Conservation (phyloP, 2,329 filamentous ascomycete species). For the Colletotrichum ledebouriae region DNA sequence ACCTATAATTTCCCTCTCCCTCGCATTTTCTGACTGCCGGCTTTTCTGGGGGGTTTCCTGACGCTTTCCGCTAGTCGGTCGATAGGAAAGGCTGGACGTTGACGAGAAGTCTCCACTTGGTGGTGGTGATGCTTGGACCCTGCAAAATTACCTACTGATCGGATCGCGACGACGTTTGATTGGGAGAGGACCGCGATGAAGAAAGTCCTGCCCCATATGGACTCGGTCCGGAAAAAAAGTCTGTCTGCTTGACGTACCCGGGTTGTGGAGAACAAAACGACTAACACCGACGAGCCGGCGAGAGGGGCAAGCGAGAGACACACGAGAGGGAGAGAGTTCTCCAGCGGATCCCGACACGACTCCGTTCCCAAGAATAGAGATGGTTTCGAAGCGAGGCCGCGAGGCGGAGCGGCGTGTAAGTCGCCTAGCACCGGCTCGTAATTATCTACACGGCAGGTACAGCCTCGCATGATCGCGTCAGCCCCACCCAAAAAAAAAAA, state of each 20-base stretch:
- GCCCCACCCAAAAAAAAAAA: not conserved
- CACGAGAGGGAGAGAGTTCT: not conserved
- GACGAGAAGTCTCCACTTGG: not conserved
- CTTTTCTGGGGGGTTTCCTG: not conserved
- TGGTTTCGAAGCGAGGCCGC: conserved; percentile 4
- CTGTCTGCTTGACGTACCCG: not conserved
- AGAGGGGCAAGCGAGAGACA: not conserved
- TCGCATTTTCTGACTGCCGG: conserved; percentile 10
- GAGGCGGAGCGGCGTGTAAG: not conserved
- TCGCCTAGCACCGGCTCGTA: not conserved
- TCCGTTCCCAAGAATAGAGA: conserved; percentile 12
- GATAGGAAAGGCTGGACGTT: not conserved
- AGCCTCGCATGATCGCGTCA: conserved; percentile 12
- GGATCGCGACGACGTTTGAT: conserved; percentile 1
- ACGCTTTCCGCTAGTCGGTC: not conserved
- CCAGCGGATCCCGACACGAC: conserved; percentile 7
- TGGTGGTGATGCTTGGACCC: not conserved
- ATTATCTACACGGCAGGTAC: conserved; percentile 1
- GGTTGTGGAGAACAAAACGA: not conserved
- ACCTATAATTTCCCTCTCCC: not conserved
- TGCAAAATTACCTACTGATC: conserved; percentile 3
- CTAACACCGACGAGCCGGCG: not conserved
- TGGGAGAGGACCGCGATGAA: not conserved
- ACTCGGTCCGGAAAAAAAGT: too few relatives aligned
- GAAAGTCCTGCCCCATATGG: not conserved